A percentile compares a stretch with the other conserved stretches of the same genome.
phyloP scores from a whole-genome alignment of 148 eudicot genomes.

The Arctostaphylos glauca region DNA sequence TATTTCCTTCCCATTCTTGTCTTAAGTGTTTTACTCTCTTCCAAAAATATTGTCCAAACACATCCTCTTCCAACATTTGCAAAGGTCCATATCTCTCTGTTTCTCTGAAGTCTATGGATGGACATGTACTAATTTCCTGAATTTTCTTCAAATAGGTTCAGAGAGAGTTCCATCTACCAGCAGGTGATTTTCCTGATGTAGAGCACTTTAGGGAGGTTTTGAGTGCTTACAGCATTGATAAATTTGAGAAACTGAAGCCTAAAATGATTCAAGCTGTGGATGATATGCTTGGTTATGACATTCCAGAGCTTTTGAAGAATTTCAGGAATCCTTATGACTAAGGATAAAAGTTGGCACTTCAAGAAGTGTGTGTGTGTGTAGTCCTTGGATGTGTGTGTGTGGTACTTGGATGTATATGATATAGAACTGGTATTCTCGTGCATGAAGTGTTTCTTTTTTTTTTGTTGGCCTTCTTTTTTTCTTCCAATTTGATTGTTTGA shows the following conservation, averaged over 20 bases:
- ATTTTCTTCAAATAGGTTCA: constrained; percentile 47
- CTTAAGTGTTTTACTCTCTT: no score
- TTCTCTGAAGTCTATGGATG: neutral
- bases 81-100: constrained; percentile 45
- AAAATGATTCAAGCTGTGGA: constrained; percentile 74
- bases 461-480: no score
- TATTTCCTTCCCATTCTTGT: no score
- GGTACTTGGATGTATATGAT: neutral
- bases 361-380: no score
- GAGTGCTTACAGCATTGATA: constrained; percentile 61
- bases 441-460: neutral
- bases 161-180: constrained; percentile 67
- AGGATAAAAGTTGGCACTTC: neutral
- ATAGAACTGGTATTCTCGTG: neutral
- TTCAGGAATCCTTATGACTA: constrained; percentile 76
- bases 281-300: constrained; percentile 82
- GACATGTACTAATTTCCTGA: neutral
- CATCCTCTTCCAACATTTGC: no score
- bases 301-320: constrained; percentile 68
- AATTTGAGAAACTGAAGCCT: constrained; percentile 68
- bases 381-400: no score
- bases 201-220: constrained; percentile 71
- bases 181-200: constrained; percentile 67
- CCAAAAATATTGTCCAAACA: no score
- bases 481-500: neutral